These are phyloP conservation scores for Colletotrichum lupini DNA, from an alignment of 2,329 filamentous ascomycete genomes.

Conservation along the genomic window DNA sequence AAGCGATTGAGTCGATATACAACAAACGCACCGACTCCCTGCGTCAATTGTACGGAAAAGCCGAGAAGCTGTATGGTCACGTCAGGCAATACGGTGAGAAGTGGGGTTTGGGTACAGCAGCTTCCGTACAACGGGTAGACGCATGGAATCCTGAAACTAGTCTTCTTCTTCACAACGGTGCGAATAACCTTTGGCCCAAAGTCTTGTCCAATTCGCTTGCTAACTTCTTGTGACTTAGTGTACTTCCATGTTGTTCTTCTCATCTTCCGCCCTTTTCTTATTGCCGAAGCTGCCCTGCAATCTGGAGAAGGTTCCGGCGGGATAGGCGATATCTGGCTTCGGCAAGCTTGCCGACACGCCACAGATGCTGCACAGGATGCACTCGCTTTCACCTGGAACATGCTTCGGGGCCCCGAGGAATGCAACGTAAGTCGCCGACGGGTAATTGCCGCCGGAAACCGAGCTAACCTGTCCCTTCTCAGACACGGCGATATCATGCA, in stretches of 20 bases:
- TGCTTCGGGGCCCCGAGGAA: slow-evolving; percentile 20
- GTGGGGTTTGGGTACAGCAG: slow-evolving; percentile 13
- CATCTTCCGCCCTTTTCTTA: slow-evolving; percentile 26
- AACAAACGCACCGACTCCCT: slow-evolving; percentile 41
- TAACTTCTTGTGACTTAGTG: background rate
- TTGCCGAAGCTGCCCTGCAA: slow-evolving; percentile 28
- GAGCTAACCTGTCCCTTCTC: background rate
- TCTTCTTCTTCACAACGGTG: slow-evolving; percentile 22
- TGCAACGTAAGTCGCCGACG: background rate
- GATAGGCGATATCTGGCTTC: slow-evolving; percentile 43
- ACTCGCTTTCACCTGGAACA: slow-evolving; percentile 37
- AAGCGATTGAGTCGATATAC: slow-evolving; percentile 39
- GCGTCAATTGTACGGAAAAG: slow-evolving; percentile 39
- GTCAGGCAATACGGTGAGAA: slow-evolving; percentile 25
- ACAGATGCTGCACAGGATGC: slow-evolving; percentile 44
- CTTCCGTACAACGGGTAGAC: background rate
- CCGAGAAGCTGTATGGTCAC: slow-evolving; percentile 30
- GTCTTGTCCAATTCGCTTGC: background rate
- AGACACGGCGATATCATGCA: slow-evolving; percentile 38
- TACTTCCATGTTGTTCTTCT: slow-evolving; percentile 25
- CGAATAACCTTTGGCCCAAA: background rate
- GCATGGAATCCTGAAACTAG: slow-evolving; percentile 26
- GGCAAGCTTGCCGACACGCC: slow-evolving; percentile 43
- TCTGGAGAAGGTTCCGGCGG: slow-evolving; percentile 25
- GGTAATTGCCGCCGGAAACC: background rate